Conservation (phyloP, 306 rosid genomes). For the Vigna unguiculata region DNA sequence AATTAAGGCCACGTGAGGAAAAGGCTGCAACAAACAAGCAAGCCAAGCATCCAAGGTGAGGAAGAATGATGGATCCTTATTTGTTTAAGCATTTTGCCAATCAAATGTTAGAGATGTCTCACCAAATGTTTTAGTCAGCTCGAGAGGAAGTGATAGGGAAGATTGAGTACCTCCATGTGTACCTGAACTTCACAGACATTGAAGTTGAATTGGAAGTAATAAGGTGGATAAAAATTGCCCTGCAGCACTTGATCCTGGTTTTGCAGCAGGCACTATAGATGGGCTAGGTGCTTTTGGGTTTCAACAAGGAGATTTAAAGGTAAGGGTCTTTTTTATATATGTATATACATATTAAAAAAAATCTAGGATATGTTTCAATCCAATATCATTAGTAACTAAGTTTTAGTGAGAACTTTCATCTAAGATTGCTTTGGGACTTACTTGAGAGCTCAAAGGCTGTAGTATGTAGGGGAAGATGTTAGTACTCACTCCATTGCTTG, state of each 20-base stretch:
- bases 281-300: conserved; percentile 84
- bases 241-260: conserved; percentile 91
- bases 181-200: conserved; percentile 71
- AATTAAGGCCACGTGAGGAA: conserved; percentile 76
- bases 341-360: too few relatives aligned
- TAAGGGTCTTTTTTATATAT: conserved; percentile 11
- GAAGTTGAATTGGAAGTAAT: conserved; percentile 61
- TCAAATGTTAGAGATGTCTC: conserved; percentile 91
- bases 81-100: conserved; percentile 92
- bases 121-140: conserved; percentile 73
- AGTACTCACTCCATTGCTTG: too few relatives aligned
- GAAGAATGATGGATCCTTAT: conserved; percentile 68
- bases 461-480: too few relatives aligned
- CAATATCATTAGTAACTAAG: too few relatives aligned
- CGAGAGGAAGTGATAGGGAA: conserved; percentile 61
- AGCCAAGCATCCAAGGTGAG: conserved; percentile 74
- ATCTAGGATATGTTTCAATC: too few relatives aligned
- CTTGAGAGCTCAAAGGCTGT: too few relatives aligned
- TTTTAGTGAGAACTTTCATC: too few relatives aligned
- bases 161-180: conserved; percentile 72
- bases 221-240: conserved; percentile 73
- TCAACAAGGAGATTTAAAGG: conserved; percentile 87
- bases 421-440: too few relatives aligned
- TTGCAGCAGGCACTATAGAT: conserved; percentile 94
- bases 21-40: conserved; percentile 48